Conservation (phyloP, 192 early-diverging fungal genomes). For the Rhizophagus sp. region DNA sequence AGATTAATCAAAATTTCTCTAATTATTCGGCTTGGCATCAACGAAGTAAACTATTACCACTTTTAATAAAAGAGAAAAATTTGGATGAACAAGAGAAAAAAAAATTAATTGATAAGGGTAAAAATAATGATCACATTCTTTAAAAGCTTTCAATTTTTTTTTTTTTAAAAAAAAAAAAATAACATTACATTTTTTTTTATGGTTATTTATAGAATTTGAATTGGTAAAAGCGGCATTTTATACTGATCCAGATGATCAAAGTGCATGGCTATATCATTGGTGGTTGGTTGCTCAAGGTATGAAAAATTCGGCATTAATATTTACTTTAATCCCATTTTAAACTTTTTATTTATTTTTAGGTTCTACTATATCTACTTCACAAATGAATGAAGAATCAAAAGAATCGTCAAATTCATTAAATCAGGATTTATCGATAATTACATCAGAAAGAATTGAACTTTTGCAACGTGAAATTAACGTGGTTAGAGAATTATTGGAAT, state of each 20-base stretch:
- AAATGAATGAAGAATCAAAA: not conserved
- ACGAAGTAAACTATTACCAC: slow-evolving; percentile 78
- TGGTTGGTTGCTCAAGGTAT: slow-evolving; percentile 82
- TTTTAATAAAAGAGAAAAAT: slow-evolving; percentile 45
- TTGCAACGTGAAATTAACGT: slow-evolving; percentile 60
- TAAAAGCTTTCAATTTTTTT: too few relatives aligned
- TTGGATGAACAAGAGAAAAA: slow-evolving; percentile 42
- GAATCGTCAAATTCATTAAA: not conserved
- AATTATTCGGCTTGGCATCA: slow-evolving; percentile 99
- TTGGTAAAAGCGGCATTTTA: slow-evolving; percentile 88
- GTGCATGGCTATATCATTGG: slow-evolving; percentile 95
- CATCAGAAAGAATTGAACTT: slow-evolving; percentile 39
- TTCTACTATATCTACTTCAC: not conserved
- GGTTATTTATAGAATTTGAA: slow-evolving; percentile 77
- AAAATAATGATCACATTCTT: too few relatives aligned
- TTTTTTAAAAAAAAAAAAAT: too few relatives aligned
- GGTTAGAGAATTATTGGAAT: slow-evolving; percentile 68
- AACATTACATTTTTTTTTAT: too few relatives aligned
- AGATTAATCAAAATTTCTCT: slow-evolving; percentile 91
- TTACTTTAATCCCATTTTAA: too few relatives aligned
- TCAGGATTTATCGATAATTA: not conserved
- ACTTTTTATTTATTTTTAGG: not conserved
- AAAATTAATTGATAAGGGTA: slow-evolving; percentile 5
- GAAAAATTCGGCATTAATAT: not conserved
- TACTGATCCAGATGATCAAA: slow-evolving; percentile 96